Base-by-base conservation (phyloP, 2,329 filamentous ascomycete species). In the Fusarium palustre region DNA sequence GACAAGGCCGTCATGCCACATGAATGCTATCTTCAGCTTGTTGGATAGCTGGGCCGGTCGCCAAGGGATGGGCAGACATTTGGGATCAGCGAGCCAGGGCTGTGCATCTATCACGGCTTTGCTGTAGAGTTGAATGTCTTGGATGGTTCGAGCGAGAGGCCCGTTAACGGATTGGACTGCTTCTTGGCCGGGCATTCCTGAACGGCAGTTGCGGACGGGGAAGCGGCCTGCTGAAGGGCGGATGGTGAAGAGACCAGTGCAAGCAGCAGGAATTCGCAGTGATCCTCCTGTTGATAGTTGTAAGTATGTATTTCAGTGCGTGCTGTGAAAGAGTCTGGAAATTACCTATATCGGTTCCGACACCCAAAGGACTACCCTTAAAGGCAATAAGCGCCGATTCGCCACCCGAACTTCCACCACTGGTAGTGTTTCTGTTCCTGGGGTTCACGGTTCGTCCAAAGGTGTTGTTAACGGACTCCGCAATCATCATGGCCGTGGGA, bases 401-500 rank as follows among this genome's bases (percentile, higher is more conserved):
- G 45, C 90, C 90, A 4, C 90, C 90, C 0, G 88, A 90, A 38
- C 86, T 89, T 12, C 90, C 90, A 13, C 90, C 90, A 24, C 85
- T 85, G 0, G 88, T 91, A 5, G 88, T 80, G 4, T 78, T 78
- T 25, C 87, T 83, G 73, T 90, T 90, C 9, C 80, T 78, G 0
- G 90, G 90, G 73, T 90, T 91, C 24, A 87, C 75, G 0, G 88
- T 90, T 15, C 88, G 82, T 41, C 89, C 90, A 70, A 88, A 88
- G 3, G 87, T 81, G 69, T 90, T 90, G 78, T 91, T 91, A 18
- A 90, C 86, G 2, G 83, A 86, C 74, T 91, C 90, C 15, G 88
- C 85, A 53, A 90, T 90, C 89, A 92, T 91, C 84, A 91, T 89
- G 15, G 88, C 87, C 2, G 87, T 90, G 0, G 86, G 85, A 6